Percentiles rank a stretch among this genome's conserved stretches.
phyloP scores from a whole-genome alignment of 495 filamentous ascomycete genomes.

The Penicillium dipodomyicola region DNA sequence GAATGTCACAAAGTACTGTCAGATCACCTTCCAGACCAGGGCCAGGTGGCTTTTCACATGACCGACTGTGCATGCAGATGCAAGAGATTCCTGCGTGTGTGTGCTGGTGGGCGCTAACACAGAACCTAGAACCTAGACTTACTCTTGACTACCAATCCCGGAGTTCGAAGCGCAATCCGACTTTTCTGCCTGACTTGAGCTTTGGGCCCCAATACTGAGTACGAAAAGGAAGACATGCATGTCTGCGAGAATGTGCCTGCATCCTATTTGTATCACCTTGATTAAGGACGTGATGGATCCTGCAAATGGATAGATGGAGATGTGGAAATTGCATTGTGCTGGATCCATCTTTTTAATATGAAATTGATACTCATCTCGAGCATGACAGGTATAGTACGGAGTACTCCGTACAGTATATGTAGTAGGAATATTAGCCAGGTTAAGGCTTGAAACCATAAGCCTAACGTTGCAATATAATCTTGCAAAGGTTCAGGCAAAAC shows the following conservation, averaged over 20 bases:
- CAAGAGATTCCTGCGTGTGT: constrained; percentile 30
- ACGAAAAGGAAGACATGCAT: constrained; percentile 10
- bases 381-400: no score
- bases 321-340: background rate
- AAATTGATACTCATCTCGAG: background rate
- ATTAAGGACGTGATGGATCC: background rate
- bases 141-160: constrained; percentile 6
- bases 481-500: no score
- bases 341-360: no score
- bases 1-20: background rate
- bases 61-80: constrained; percentile 43
- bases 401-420: no score
- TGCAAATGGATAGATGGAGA: background rate
- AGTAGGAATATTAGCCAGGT: no score
- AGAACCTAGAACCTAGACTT: constrained; percentile 4
- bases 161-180: background rate
- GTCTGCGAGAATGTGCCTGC: constrained; percentile 3
- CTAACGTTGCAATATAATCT: no score
- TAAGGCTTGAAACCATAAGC: no score
- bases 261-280: constrained; percentile 5
- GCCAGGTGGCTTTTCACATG: constrained; percentile 36
- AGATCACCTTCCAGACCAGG: constrained; percentile 7
- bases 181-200: constrained; percentile 13
- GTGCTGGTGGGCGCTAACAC: constrained; percentile 25
- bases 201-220: constrained; percentile 12